Evolutionary conservation across 2,329 filamentous ascomycete genomes (phyloP), one percentile per base, ranked within the genome.

Genomic region (Trichoderma cornu-damae): DNA sequence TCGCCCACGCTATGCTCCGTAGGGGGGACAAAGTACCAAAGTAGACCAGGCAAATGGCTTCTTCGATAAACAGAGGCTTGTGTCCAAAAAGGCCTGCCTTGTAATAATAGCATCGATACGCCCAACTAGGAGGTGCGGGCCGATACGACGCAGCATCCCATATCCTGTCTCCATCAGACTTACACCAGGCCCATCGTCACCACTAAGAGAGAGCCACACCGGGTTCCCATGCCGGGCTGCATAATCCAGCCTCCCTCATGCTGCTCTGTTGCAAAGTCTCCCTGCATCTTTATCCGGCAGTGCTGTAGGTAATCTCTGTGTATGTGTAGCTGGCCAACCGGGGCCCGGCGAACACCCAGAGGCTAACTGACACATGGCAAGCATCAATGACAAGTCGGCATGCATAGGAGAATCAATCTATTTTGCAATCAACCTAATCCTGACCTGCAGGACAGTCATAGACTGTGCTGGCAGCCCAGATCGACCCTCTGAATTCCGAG

Each of bases 301-400:
- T n/a, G n/a, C 16, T 35, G 28, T 22, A 35, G 14, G 18, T 18
- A 16, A 14, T 34, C 32, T 49, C 46, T 35, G n/a, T 43, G 26
- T 34, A 22, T 22, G 20, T 14, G 40, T 22, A 30, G 42, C 42
- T 47, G 40, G 26, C 51, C 40, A 26, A n/a, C 42, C 42, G 18
- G 11, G 26, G 32, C 24, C 42, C 22, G 32, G 16, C 7, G 34
- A 22, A 54, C n/a, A 37, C 47, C 51, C 51, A 55, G 42, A 55
- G 32, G 30, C 24, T 16, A 37, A 47, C 32, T 47, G 51, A 55
- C 51, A 55, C 51, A 55, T 55, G 51, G 51, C 51, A 46, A 28
- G 28, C 30, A 53, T 35, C 40, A 44, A 46, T 35, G 42, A 55
- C 42, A 55, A 22, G 51, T 38, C 37, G 28, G 12, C 51, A 20